A percentile compares a stretch with the other conserved stretches of the same genome.
Conservation (phyloP, 805 yeast genomes). For the Novakomyces olei region DNA sequence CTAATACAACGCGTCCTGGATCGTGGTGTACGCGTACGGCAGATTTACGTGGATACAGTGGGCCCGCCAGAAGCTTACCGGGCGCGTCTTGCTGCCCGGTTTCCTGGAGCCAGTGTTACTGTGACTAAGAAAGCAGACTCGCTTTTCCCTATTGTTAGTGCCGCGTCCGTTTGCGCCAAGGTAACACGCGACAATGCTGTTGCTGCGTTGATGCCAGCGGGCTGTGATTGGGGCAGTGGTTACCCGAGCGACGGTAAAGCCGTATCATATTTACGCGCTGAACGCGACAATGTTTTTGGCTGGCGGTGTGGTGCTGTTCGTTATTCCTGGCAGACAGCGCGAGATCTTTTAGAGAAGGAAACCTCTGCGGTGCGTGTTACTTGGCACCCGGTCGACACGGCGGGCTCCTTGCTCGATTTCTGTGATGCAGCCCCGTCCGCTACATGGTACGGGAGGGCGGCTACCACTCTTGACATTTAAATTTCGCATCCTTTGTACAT, state of each 20-base stretch:
- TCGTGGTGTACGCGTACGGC: slow-evolving; percentile 39
- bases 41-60: slow-evolving; percentile 81
- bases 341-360: slow-evolving; percentile 40
- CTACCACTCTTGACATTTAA: too few species aligned
- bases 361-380: too few species aligned
- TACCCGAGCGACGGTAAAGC: slow-evolving; percentile 89
- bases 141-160: slow-evolving; percentile 71
- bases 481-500: too few species aligned
- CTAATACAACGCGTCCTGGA: slow-evolving; percentile 45
- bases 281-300: slow-evolving; percentile 57
- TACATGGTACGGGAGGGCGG: too few species aligned
- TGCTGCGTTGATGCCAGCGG: slow-evolving; percentile 9
- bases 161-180: slow-evolving; percentile 89
- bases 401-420: too few species aligned
- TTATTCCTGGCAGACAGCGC: slow-evolving; percentile 87
- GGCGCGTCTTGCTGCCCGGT: slow-evolving; percentile 40
- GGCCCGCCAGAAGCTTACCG: slow-evolving; percentile 85
- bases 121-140: slow-evolving; percentile 94
- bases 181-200: slow-evolving; percentile 70
- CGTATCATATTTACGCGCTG: slow-evolving; percentile 41
- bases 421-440: too few species aligned
- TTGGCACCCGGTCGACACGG: too few species aligned
- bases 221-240: slow-evolving; percentile 55
- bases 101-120: slow-evolving; percentile 49
- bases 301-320: slow-evolving; percentile 52